Evolutionary conservation across 805 yeast genomes (phyloP).

Genomic region (Candida pseudoglaebosa): DNA sequence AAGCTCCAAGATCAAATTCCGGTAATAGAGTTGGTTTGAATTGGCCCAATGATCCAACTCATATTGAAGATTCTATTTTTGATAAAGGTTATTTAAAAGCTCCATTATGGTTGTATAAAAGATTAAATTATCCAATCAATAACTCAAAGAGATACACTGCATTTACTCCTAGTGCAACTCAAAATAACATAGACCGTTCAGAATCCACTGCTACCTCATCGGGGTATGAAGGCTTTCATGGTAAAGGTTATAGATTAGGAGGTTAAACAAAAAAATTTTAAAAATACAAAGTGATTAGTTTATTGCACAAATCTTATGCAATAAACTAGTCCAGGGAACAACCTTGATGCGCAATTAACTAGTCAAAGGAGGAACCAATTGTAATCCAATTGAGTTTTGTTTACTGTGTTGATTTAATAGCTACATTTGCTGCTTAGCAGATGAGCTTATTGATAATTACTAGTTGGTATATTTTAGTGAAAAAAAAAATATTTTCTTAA

Average conservation of each 20-base stretch:
- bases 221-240: slow-evolving; percentile 20
- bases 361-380: no score
- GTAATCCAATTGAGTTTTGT: no score
- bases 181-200: not conserved
- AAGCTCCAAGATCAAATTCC: not conserved
- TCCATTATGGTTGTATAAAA: slow-evolving; percentile 39
- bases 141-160: slow-evolving; percentile 26
- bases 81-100: slow-evolving; percentile 55
- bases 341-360: no score
- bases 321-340: not conserved
- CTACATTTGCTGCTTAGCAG: no score
- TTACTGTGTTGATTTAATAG: no score
- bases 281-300: no score
- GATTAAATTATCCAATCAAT: slow-evolving; percentile 26
- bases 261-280: no score
- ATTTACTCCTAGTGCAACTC: slow-evolving; percentile 11
- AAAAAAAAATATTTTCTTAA: no score
- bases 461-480: no score
- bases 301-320: not conserved
- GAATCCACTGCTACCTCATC: not conserved
- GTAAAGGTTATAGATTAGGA: slow-evolving; percentile 21
- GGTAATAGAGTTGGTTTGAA: slow-evolving; percentile 32
- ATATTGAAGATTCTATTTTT: slow-evolving; percentile 39
- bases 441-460: no score
- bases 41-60: slow-evolving; percentile 11